A percentile compares a stretch with the other conserved stretches of the same genome.
Evolutionary conservation across 2,329 filamentous ascomycete species (phyloP).

Genomic region (Xylariaceae sp.): DNA sequence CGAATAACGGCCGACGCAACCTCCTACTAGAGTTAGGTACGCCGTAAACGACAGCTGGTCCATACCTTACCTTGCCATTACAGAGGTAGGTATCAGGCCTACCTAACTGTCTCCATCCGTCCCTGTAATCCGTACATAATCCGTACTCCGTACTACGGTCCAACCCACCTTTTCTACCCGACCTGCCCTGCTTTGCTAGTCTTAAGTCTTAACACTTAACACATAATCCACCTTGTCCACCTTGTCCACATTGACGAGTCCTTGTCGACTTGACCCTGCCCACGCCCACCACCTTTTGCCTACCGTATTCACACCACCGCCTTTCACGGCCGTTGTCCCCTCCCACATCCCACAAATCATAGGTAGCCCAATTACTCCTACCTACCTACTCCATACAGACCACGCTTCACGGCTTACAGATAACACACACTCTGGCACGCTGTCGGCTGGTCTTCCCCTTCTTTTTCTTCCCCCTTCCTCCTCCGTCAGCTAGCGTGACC

Average conservation of each 20-base stretch:
- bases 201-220: not conserved
- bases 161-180: slow-evolving; percentile 5
- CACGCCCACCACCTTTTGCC: slow-evolving; percentile 1
- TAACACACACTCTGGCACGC: slow-evolving; percentile 1
- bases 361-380: slow-evolving; percentile 5
- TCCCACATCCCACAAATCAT: slow-evolving; percentile 5
- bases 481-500: not conserved
- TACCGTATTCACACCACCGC: slow-evolving; percentile 5
- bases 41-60: slow-evolving; percentile 13
- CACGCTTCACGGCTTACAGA: too few species aligned
- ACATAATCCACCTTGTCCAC: not conserved
- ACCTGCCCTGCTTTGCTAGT: not conserved
- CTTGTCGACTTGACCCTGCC: not conserved
- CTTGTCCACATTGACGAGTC: not conserved
- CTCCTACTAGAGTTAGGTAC: not conserved
- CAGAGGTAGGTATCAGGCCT: not conserved
- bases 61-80: slow-evolving; percentile 1
- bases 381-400: too few species aligned
- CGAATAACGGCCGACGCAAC: slow-evolving; percentile 4
- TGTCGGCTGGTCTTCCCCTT: not conserved
- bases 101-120: slow-evolving; percentile 10
- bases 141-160: not conserved
- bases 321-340: slow-evolving; percentile 3
- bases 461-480: not conserved
- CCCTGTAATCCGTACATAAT: not conserved